Evolutionary conservation across 2,329 filamentous ascomycete species (phyloP).

Genomic region (Simplicillium aogashimaense): DNA sequence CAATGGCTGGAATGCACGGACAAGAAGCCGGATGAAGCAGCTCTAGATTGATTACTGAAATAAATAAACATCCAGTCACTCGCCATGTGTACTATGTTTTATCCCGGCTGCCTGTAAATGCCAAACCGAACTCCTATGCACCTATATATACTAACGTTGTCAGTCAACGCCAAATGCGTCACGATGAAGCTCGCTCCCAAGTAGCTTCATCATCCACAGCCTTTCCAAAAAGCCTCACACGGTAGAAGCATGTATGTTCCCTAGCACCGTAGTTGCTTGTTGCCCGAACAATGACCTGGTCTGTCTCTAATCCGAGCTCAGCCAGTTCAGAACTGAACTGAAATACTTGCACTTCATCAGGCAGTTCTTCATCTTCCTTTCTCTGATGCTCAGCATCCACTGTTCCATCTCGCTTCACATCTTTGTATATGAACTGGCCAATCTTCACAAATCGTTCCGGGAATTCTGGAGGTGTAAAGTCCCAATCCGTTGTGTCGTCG

Average conservation of each 20-base stretch:
- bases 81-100: no score
- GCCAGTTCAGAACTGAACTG: slow-evolving; percentile 38
- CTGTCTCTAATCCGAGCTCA: slow-evolving; percentile 36
- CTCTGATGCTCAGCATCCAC: slow-evolving; percentile 48
- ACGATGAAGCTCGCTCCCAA: no score
- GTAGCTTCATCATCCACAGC: slow-evolving; percentile 3
- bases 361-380: slow-evolving; percentile 35
- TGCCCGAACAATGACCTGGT: slow-evolving; percentile 43
- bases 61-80: no score
- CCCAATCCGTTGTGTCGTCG: slow-evolving; percentile 14
- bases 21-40: no score
- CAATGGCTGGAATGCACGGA: no score
- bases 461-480: slow-evolving; percentile 17
- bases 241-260: slow-evolving; percentile 57
- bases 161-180: not conserved
- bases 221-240: slow-evolving; percentile 46
- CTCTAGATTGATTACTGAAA: no score
- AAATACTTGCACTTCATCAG: slow-evolving; percentile 42
- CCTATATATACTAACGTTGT: not conserved
- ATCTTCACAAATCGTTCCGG: slow-evolving; percentile 43
- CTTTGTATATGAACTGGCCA: slow-evolving; percentile 43
- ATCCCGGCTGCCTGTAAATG: no score
- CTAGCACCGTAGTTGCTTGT: slow-evolving; percentile 47
- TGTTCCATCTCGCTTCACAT: slow-evolving; percentile 28
- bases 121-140: no score